phyloP scores from a whole-genome alignment of 805 yeast species.

The Yamadazyma ubonensis region DNA sequence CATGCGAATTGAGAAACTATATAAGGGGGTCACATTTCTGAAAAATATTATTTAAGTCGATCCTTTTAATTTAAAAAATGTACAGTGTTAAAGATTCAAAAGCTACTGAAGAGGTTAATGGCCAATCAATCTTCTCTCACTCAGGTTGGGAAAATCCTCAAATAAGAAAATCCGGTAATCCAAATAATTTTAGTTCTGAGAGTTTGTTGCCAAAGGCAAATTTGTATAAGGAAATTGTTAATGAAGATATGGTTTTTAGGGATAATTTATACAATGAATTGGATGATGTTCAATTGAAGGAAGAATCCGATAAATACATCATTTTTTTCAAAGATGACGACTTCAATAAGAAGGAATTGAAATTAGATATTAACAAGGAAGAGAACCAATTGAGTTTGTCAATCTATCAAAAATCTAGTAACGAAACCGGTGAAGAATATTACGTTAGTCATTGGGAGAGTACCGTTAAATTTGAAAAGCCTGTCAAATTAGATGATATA shows the following conservation, averaged over 20 bases:
- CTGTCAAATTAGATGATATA: constrained; percentile 22
- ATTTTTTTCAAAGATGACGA: constrained; percentile 20
- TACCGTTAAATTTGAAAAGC: constrained; percentile 22
- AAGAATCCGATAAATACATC: constrained; percentile 24
- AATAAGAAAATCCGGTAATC: constrained; percentile 12
- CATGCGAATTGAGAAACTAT: constrained; percentile 7
- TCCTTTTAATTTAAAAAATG: constrained; percentile 1
- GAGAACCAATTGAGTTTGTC: constrained; percentile 24
- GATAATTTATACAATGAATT: constrained; percentile 18
- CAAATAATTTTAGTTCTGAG: constrained; percentile 16
- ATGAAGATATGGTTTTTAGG: constrained; percentile 16
- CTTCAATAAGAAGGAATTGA: constrained; percentile 20
- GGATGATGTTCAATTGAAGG: constrained; percentile 23
- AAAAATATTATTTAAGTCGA: not conserved
- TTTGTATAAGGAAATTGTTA: constrained; percentile 17
- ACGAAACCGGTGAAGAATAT: constrained; percentile 14
- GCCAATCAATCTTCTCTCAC: constrained; percentile 16
- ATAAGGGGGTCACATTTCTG: constrained; percentile 11
- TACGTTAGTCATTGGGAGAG: constrained; percentile 20
- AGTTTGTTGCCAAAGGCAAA: constrained; percentile 17
- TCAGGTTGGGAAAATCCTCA: constrained; percentile 18
- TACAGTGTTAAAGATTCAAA: constrained; percentile 9
- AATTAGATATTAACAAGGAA: constrained; percentile 23
- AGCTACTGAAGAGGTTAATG: constrained; percentile 12
- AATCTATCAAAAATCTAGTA: constrained; percentile 14